Conservation (phyloP, 2,329 filamentous ascomycete species). For the Verticillium longisporum region DNA sequence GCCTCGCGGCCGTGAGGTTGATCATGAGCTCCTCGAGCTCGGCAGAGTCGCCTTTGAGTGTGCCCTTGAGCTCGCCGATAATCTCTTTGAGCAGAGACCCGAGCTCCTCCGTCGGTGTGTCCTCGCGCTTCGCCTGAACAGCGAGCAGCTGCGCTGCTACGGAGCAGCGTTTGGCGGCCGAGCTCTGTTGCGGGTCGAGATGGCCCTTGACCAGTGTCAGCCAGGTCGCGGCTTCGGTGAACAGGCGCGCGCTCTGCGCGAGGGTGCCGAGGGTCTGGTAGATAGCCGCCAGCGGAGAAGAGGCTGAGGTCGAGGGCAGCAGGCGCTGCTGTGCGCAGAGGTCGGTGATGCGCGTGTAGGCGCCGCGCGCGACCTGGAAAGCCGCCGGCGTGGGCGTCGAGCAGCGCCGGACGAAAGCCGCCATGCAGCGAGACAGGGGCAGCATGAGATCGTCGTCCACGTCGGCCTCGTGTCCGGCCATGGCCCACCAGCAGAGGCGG, state of each 20-base stretch:
- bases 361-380: conserved; percentile 31
- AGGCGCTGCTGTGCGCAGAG: conserved; percentile 17
- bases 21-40: conserved; percentile 57
- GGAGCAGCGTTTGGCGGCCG: conserved; percentile 42
- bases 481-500: conserved; percentile 58
- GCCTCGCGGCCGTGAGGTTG: conserved; percentile 48
- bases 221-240: conserved; percentile 50
- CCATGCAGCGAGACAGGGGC: conserved; percentile 57
- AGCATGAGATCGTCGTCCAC: conserved; percentile 58
- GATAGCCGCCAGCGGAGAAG: conserved; percentile 36
- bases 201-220: conserved; percentile 35
- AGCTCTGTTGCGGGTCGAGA: conserved; percentile 31
- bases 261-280: conserved; percentile 47
- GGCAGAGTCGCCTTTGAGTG: conserved; percentile 49
- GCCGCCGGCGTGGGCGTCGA: conserved; percentile 22
- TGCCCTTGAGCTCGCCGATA: conserved; percentile 47
- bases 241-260: conserved; percentile 35
- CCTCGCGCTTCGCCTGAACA: conserved; percentile 40
- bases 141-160: conserved; percentile 49
- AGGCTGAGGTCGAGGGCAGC: conserved; percentile 26
- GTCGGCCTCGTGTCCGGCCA: conserved; percentile 54
- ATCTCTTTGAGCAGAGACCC: conserved; percentile 40
- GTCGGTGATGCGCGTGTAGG: conserved; percentile 21
- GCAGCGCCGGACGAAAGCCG: conserved; percentile 51
- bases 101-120: conserved; percentile 24